Evolutionary conservation across 1,139 yeast genomes (phyloP).

Genomic region (Protomyces pachydermus): DNA sequence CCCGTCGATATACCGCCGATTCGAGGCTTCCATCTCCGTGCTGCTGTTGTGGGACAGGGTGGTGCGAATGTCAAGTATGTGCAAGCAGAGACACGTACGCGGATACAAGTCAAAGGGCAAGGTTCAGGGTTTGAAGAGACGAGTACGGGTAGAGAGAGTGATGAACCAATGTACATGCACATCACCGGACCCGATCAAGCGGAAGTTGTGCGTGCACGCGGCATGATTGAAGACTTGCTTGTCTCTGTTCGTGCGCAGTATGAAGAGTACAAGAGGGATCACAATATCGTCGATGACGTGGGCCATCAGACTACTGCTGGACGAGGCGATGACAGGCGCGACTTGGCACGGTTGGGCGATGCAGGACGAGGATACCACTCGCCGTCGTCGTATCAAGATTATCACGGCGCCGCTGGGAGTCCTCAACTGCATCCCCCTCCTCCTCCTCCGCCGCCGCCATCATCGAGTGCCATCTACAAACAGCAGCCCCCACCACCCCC

Average conservation of each 20-base stretch:
- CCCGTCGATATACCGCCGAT: conserved; percentile 36
- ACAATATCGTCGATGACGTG: conserved; percentile 9
- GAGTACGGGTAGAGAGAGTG: conserved; percentile 39
- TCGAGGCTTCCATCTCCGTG: conserved; percentile 38
- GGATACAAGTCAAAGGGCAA: conserved; percentile 41
- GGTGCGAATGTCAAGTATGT: conserved; percentile 44
- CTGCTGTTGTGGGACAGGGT: conserved; percentile 39
- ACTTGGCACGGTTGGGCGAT: neutral
- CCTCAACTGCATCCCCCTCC: neutral
- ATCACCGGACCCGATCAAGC: conserved; percentile 37
- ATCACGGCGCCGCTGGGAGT: neutral
- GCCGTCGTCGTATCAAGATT: neutral
- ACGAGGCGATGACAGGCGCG: neutral
- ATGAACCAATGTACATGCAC: conserved; percentile 39
- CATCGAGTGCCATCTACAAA: neutral
- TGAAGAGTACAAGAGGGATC: conserved; percentile 31
- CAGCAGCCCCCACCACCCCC: conserved; percentile 8
- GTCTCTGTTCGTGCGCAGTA: conserved; percentile 38
- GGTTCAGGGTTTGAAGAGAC: conserved; percentile 41
- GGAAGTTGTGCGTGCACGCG: conserved; percentile 37
- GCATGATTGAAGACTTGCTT: conserved; percentile 39
- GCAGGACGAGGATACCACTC: neutral
- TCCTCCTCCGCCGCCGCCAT: conserved; percentile 9
- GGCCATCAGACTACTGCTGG: too few relatives aligned
- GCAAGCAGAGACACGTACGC: conserved; percentile 39